These are phyloP conservation scores for Paraleonurus japonicus DNA, from an alignment of 257 asterid species.

Conservation along the genomic window DNA sequence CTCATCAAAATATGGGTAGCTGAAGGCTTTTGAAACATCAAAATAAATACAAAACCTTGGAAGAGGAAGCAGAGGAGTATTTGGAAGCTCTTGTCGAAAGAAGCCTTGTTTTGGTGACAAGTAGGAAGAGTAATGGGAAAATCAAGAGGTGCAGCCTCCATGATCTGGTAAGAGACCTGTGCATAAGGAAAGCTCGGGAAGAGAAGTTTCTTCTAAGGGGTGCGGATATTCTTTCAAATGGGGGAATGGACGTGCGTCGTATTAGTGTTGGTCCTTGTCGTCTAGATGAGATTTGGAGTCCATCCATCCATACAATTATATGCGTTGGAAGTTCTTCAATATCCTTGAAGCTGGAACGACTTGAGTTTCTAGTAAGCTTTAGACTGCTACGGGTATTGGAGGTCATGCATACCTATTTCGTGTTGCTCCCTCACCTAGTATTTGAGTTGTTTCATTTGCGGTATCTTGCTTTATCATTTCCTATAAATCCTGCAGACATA, in stretches of 20 bases:
- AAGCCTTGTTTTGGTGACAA: not conserved
- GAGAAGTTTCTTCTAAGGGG: too few relatives aligned
- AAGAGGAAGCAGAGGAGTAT: conserved; percentile 1
- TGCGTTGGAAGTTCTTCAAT: not conserved
- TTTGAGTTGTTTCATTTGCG: conserved; percentile 2
- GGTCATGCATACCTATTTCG: too few relatives aligned
- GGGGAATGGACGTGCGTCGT: too few relatives aligned
- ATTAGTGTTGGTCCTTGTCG: too few relatives aligned
- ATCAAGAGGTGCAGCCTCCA: not conserved
- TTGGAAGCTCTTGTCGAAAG: conserved; percentile 3
- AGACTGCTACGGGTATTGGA: not conserved
- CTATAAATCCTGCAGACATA: not conserved
- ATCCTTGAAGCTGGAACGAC: not conserved
- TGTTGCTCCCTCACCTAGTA: not conserved
- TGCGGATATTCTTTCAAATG: too few relatives aligned
- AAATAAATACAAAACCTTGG: not conserved
- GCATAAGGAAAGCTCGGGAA: too few relatives aligned
- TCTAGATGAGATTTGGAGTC: too few relatives aligned
- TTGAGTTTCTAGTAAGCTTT: not conserved
- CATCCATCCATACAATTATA: not conserved
- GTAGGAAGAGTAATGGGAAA: not conserved
- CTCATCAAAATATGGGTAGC: conserved; percentile 25
- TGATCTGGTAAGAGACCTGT: too few relatives aligned
- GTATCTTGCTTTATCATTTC: not conserved
- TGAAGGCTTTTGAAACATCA: not conserved